phyloP scores from a whole-genome alignment of 108 stramenopile species.

The Nannochloropsis gaditana region DNA sequence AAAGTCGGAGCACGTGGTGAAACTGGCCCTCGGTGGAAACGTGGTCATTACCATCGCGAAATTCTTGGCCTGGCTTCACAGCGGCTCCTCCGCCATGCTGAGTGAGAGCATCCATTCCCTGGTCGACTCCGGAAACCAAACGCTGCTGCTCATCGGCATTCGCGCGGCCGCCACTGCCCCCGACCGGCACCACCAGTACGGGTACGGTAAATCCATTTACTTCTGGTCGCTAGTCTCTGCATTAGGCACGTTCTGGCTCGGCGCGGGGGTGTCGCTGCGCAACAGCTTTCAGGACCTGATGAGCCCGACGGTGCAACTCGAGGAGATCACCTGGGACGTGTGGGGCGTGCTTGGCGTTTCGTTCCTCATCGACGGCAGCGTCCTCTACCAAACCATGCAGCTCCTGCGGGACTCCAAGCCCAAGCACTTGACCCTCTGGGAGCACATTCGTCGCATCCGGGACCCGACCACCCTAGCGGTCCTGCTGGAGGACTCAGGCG shows the following conservation, averaged over 20 bases:
- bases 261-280: constrained; percentile 71
- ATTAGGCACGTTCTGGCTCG: constrained; percentile 88
- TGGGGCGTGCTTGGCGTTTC: constrained; percentile 77
- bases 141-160: constrained; percentile 74
- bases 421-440: constrained; percentile 55
- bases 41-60: constrained; percentile 76
- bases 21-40: constrained; percentile 76
- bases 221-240: constrained; percentile 84
- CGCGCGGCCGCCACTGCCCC: constrained; percentile 65
- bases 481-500: constrained; percentile 89
- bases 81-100: constrained; percentile 83
- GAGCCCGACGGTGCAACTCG: not conserved
- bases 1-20: constrained; percentile 7
- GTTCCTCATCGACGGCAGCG: constrained; percentile 78
- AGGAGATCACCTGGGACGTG: constrained; percentile 62
- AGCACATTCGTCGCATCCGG: constrained; percentile 64
- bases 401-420: constrained; percentile 61
- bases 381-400: constrained; percentile 64
- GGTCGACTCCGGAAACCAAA: constrained; percentile 90
- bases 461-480: constrained; percentile 92
- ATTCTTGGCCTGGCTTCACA: constrained; percentile 72
- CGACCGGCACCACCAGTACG: constrained; percentile 81
- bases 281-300: constrained; percentile 58
- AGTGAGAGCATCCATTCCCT: constrained; percentile 87
- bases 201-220: constrained; percentile 75